Evolutionary conservation across 768 basidiomycete species (phyloP), one percentile per base, ranked within the genome.

Genomic region (Albatrellus ellisii): DNA sequence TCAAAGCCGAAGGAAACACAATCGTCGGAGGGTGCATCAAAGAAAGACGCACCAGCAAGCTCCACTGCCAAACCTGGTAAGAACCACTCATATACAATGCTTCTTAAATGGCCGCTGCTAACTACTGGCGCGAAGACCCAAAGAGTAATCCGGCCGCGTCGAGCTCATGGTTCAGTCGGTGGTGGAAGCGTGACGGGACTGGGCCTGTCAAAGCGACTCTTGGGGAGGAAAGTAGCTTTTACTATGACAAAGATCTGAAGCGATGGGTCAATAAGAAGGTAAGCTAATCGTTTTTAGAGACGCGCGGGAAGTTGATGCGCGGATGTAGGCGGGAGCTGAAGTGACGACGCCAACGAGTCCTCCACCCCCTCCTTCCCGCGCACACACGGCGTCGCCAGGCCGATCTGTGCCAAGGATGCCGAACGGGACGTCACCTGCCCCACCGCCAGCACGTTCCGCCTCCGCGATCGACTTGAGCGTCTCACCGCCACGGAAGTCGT

Each of bases 261-360:
- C 75, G 83, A 47, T 99, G 95, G 95, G 79, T 99, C 21, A 91
- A 95, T 59, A 92, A 84, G 62, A 90, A 83, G 65, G 90, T 88
- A 46, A 57, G 62, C 48, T 5, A 7, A 17, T 7, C 11, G 14
- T n/a, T 24, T 40, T 18, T 31, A 21, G 8, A n/a, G 6, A 14
- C 28, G 31, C 14, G 21, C 10, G 5, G 34, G 10, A n/a, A 31
- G 35, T 42, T 12, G 18, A 33, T 33, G 14, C 48, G 17, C 10
- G 34, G 6, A 15, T 17, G n/a, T 33, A 88, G 85, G 72, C 62
- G 46, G 75, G 73, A 28, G 56, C 62, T 12, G 76, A 73, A 46
- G 52, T 64, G n/a, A 55, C 70, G 9, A 72, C 77, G 51, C 59
- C 75, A 27, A 56, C 73, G 2, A 57, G 66, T 9, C 67, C 81